Evolutionary conservation across 2,329 filamentous ascomycete species (phyloP), one percentile per base, ranked within the genome.

Genomic region (Drechslerella dactyloides): DNA sequence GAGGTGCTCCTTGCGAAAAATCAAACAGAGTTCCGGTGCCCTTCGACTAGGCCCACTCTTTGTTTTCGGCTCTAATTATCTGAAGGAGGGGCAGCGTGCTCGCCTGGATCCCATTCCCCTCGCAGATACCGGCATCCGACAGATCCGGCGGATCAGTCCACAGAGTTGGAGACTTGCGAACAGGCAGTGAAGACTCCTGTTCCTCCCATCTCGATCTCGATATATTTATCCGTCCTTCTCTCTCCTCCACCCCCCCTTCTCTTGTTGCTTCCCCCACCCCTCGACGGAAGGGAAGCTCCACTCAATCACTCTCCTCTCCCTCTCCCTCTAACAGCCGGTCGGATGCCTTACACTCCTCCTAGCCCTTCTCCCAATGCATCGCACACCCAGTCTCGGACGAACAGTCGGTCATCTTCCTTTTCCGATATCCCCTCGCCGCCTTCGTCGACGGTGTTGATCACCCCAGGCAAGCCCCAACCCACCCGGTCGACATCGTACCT

Each of bases 291-390:
- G 64, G 64, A 62, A 68, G 48, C 58, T 24, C 53, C 13, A 23
- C 24, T 46, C 48, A 23, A 23, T 35, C 63, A 42, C 61, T 51
- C 56, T 13, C 24, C 57, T 40, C 27, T 27, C 23, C 55, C 51
- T 60, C 30, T 23, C 46, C 19, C 19, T 54, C 23, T 11, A 54
- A 55, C 23, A 63, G 66, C 40, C 68, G 60, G 68, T 72, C 68
- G 68, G 68, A 94, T 94, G 90, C 90, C 90, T 86, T 94, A 94
- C 83, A 94, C 90, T 80, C 90, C 90, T 73, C 90, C 90, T 64
- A 80, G 80, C 54, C 78, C 77, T 21, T 79, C 82, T 48, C 74
- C 74, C 50, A 76, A 74, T 62, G 73, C 75, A 51, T 74, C 75
- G 4, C 61, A 65, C 60, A 44, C 68, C 57, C 68, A 72, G 50